phyloP scores from a whole-genome alignment of 73 alveolate genomes.

The Paramecium caudatum region DNA sequence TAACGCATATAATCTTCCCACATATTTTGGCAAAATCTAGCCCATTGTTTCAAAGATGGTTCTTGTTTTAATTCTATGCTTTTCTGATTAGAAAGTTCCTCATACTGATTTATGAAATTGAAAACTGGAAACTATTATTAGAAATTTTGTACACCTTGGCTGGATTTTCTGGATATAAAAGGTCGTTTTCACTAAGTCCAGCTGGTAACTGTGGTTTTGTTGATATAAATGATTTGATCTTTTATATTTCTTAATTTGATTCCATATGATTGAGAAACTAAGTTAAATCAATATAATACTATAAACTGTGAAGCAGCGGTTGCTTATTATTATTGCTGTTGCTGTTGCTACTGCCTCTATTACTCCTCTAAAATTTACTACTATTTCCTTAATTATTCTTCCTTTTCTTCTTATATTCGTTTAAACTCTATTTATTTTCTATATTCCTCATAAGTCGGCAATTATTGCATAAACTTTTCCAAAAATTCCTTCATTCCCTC shows the following conservation, averaged over 20 bases:
- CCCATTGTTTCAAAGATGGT: conserved; percentile 33
- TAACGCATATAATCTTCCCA: conserved; percentile 34
- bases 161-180: conserved; percentile 67
- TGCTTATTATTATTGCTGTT: background rate
- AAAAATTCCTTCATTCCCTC: conserved; percentile 57
- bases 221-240: background rate
- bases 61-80: conserved; percentile 48
- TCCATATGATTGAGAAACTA: conserved; percentile 49
- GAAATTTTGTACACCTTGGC: background rate
- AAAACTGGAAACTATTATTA: conserved; percentile 52
- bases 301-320: background rate
- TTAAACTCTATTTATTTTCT: conserved; percentile 3
- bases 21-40: conserved; percentile 17
- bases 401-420: background rate
- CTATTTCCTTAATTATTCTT: background rate
- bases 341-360: background rate
- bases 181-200: background rate
- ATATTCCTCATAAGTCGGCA: conserved; percentile 61
- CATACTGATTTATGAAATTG: background rate
- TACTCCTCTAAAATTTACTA: background rate
- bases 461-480: background rate
- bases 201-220: conserved; percentile 26
- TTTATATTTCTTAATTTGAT: background rate
- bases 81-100: background rate
- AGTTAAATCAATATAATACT: background rate